Evolutionary conservation across 2,329 filamentous ascomycete genomes (phyloP).

Genomic region (Podosphaera fusca): DNA sequence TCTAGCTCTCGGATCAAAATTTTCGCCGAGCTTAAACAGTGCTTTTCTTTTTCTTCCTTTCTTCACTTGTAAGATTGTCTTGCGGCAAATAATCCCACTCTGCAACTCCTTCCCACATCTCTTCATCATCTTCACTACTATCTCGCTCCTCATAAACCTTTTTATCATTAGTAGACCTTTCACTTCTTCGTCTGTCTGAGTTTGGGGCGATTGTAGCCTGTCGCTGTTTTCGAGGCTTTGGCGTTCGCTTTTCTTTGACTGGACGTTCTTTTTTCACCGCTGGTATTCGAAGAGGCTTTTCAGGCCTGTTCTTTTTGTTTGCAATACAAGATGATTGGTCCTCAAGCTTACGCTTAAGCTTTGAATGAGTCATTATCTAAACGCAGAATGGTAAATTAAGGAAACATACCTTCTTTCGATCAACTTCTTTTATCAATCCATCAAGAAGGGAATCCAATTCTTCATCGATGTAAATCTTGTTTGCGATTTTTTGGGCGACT

Average conservation of each 20-base stretch:
- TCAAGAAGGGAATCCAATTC: constrained; percentile 45
- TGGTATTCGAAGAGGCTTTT: constrained; percentile 3
- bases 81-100: constrained; percentile 19
- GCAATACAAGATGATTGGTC: constrained; percentile 5
- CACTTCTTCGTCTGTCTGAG: constrained; percentile 1
- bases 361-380: constrained; percentile 1
- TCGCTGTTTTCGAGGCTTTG: constrained; percentile 12
- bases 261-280: constrained; percentile 13
- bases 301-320: constrained; percentile 4
- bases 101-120: constrained; percentile 17
- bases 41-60: not conserved
- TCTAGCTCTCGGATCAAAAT: not conserved
- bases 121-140: constrained; percentile 20
- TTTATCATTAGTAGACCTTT: not conserved
- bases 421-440: constrained; percentile 38
- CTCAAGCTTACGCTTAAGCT: constrained; percentile 13
- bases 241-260: constrained; percentile 9
- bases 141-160: constrained; percentile 17
- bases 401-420: constrained; percentile 33
- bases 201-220: constrained; percentile 3
- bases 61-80: constrained; percentile 6
- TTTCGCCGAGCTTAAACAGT: not conserved
- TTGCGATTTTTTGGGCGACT: constrained; percentile 62
- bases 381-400: constrained; percentile 1
- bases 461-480: constrained; percentile 60